These are phyloP conservation scores for Trichoderma simmonsii DNA, from an alignment of 2,329 filamentous ascomycete species.

Conservation along the genomic window DNA sequence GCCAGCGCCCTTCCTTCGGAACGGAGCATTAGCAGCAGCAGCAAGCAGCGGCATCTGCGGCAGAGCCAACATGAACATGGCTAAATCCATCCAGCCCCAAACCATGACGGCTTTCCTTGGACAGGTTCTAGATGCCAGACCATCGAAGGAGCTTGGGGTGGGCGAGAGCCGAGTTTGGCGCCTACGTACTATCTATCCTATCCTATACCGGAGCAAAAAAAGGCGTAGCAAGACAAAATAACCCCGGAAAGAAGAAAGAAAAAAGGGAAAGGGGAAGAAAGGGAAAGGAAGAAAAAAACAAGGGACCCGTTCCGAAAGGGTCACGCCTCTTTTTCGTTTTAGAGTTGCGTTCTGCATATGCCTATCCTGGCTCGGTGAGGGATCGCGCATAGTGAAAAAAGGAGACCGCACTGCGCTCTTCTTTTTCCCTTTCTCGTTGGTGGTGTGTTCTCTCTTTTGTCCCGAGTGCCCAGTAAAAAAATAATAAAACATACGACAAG, in stretches of 20 bases:
- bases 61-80: neutral
- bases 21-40: neutral
- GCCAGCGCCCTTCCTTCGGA: neutral
- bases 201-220: no score
- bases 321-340: neutral
- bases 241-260: neutral
- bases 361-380: neutral
- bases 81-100: neutral
- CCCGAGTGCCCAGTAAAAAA: neutral
- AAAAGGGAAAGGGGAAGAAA: neutral
- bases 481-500: neutral
- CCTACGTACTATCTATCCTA: neutral
- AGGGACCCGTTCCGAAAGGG: conserved; percentile 9
- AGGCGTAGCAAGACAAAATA: neutral
- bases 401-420: neutral
- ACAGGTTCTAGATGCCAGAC: neutral
- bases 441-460: neutral
- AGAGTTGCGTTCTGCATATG: conserved; percentile 6
- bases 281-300: neutral
- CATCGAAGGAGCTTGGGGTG: neutral
- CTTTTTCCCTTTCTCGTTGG: neutral
- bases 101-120: neutral
- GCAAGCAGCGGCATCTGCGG: neutral
- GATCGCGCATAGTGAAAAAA: neutral
- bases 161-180: neutral